Base-by-base conservation (phyloP, 768 basidiomycete genomes). In the Fomitopsis serialis region DNA sequence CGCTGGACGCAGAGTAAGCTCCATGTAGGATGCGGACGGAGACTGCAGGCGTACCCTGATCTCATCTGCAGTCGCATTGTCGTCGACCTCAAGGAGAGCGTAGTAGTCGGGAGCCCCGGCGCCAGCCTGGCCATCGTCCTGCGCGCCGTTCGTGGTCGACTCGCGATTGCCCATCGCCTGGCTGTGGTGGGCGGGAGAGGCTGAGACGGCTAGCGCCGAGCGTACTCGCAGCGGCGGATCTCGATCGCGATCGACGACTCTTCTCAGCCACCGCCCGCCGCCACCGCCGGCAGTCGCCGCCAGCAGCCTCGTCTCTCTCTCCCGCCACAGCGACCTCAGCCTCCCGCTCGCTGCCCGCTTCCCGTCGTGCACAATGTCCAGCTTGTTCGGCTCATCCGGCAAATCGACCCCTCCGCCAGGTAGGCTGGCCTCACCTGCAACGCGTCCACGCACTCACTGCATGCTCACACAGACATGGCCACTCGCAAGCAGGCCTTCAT, bases 51-150 rank as follows among this genome's bases (percentile, higher is more conserved):
- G 37, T 42, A 83, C 94, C 78, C 87, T 94, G 71, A 98, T 96
- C 66, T 98, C 95, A 42, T 94, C 92, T 19, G 78, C 69, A 1
- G 86, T 87, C 2, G 93, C 94, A 53, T 82, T 79, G 63, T 95
- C 92, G 36, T 85, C 82, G 1, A 97, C 79, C 42, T 84, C 83
- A 3, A 97, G 74, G 15, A 96, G 76, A 49, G 86, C 73, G 66
- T 97, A 97, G 67, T 94, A 96, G 64, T 95, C 87, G 17, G 76
- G 67, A 8, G 67, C 60, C 19, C 34, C 34, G 6, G 68, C 63
- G 7, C 58, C 47, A 2, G 61, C 63, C 23, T 56, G 59, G 0
- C 64, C 67, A 1, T 62, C 58, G 2, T 57, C 55, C 32, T 58
- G 60, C 17, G 50, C 54, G 29, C 48, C 56, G 11, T 71, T 72